A percentile compares a stretch with the other conserved stretches of the same genome.
Conservation (phyloP, 129 eudicot species). For the Helianthus annuus region DNA sequence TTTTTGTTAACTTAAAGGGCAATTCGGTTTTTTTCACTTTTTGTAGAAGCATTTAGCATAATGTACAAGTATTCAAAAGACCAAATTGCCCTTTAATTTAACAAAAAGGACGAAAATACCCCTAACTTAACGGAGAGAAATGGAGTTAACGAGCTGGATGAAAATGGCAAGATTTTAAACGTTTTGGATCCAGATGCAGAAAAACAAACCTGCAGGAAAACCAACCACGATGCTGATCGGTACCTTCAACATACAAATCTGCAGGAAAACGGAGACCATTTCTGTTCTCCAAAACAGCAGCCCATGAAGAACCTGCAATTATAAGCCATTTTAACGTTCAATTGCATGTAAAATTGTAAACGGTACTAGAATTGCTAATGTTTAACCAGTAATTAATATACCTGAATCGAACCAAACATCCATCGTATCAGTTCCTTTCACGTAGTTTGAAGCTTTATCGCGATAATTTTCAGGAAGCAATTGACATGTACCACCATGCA, state of each 20-base stretch:
- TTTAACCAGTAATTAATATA: conserved; percentile 20
- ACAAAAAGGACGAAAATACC: too few species aligned
- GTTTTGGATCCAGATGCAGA: too few species aligned
- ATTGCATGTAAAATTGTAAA: background rate
- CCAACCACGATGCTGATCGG: conserved; percentile 99
- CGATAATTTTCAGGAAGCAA: conserved; percentile 89
- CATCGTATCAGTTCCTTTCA: conserved; percentile 95
- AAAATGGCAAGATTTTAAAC: too few species aligned
- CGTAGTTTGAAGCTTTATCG: conserved; percentile 76
- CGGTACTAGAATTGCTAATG: background rate
- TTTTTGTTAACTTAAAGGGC: too few species aligned
- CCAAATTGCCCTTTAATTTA: too few species aligned
- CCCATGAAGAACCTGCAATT: conserved; percentile 91
- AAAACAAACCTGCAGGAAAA: conserved; percentile 20
- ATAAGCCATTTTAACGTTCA: background rate
- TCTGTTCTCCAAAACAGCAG: conserved; percentile 88
- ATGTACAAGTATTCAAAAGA: too few species aligned
- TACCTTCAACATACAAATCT: conserved; percentile 93
- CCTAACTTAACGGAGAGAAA: too few species aligned
- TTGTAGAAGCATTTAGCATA: too few species aligned
- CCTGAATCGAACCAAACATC: conserved; percentile 99
- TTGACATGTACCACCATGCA: conserved; percentile 96
- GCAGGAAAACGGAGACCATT: conserved; percentile 75
- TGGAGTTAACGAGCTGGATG: too few species aligned
- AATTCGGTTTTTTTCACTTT: too few species aligned